Evolutionary conservation across 441 rosid genomes (phyloP).

Genomic region (Corymbia citriodora): DNA sequence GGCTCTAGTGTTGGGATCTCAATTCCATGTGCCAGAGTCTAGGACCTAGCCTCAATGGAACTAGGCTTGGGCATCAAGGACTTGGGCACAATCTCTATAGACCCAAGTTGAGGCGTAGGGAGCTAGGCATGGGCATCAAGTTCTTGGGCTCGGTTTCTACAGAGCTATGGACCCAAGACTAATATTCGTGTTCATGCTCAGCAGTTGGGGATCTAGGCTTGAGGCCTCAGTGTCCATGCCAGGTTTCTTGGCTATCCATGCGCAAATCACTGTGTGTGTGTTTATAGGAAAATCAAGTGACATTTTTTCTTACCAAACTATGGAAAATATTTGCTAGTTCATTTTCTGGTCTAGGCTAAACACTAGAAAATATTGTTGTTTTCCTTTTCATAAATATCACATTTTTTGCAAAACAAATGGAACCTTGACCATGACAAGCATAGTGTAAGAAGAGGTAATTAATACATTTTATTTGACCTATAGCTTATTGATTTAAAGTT

Average conservation of each 20-base stretch:
- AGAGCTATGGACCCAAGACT: neutral
- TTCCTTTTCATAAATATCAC: too few relatives aligned
- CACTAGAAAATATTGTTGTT: neutral
- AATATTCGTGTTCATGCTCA: neutral
- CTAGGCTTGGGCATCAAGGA: neutral
- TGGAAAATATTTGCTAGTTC: neutral
- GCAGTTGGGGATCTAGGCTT: neutral
- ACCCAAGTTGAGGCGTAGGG: neutral
- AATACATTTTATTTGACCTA: too few relatives aligned
- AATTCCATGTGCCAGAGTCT: too few relatives aligned
- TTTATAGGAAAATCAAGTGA: neutral
- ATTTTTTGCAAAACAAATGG: too few relatives aligned
- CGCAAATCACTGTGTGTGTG: neutral
- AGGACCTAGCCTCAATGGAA: neutral
- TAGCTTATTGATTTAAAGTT: too few relatives aligned
- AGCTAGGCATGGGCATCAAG: neutral
- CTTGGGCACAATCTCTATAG: neutral
- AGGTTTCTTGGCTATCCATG: neutral
- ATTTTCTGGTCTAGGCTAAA: neutral
- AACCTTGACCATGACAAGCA: neutral
- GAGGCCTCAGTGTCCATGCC: neutral
- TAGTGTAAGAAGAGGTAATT: neutral
- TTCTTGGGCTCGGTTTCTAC: neutral
- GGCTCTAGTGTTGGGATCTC: neutral
- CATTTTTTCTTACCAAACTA: neutral